Base-by-base conservation (phyloP, 441 rosid species). In the Pelargonium myrrhifolium region DNA sequence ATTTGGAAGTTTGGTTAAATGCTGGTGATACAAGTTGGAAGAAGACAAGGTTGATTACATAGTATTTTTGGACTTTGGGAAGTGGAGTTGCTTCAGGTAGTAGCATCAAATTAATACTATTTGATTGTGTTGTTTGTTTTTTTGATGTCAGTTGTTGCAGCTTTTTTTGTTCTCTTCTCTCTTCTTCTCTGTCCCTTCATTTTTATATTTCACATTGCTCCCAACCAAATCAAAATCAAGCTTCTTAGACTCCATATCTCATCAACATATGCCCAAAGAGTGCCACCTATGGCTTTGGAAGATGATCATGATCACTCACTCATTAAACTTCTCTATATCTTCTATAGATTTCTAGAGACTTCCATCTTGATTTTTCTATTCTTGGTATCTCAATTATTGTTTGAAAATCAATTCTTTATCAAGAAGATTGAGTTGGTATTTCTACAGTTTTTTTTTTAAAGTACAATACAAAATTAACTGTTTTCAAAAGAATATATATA, bases 171-270 rank as follows among this genome's bases (percentile, higher is more conserved):
- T 47, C 15, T 12, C n/a, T 11, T 18, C 20, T 55, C 3, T 47
- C 8, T 55, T 9, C 8, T 55, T 55, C 24, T 55, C 60, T 55
- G 60, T 55, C 18, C 20, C 11, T 55, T 55, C 11, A 22, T 18
- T 53, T 15, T 53, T 53, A 55, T 17, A 55, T 17, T 55, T 17
- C 60, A 55, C 60, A 55, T 55, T 18, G 60, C 60, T 55, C 60
- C 18, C 60, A 20, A 55, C 60, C 17, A 4, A 17, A 55, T 55
- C 24, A 55, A 14, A 17, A 55, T 55, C 60, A 55, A 55, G 24
- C 22, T 55, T 55, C 24, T 55, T 55, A 39, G 59, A 17, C 60
- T 17, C 60, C 60, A 26, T 4, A 26, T 26, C 31, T 26, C 31
- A 26, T 26, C 31, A 0, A 26, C n/a, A 26, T 55, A 9, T 39